These are phyloP conservation scores for Hirschioporus abietinus DNA, from an alignment of 768 basidiomycete genomes.

Conservation along the genomic window DNA sequence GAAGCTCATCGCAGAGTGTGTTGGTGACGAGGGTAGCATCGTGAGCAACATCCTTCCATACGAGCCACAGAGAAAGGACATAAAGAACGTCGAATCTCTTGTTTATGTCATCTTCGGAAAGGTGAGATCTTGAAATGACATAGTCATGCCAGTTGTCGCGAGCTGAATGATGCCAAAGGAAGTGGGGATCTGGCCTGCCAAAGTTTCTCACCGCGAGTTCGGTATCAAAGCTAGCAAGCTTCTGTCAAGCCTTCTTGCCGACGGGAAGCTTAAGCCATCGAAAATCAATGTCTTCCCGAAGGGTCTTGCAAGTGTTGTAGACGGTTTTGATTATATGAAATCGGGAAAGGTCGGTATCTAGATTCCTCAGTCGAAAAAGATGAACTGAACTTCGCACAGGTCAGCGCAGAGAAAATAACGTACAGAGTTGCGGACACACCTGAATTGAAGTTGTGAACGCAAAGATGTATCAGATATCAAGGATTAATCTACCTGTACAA, in stretches of 20 bases:
- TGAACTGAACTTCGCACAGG: constrained; percentile 5
- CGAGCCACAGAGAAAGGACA: not conserved
- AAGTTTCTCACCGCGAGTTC: not conserved
- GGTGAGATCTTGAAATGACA: not conserved
- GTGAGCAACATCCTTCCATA: constrained; percentile 1
- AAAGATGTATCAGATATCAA: not conserved
- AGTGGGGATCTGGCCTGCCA: not conserved
- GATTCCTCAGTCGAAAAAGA: too few species aligned
- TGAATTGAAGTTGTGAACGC: not conserved
- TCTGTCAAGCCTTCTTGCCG: constrained; percentile 15
- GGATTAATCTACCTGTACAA: too few species aligned
- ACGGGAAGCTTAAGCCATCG: constrained; percentile 21
- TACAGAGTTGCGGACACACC: constrained; percentile 15
- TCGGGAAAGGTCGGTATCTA: constrained; percentile 15
- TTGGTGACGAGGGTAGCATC: constrained; percentile 4
- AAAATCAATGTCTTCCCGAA: constrained; percentile 20
- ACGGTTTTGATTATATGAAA: constrained; percentile 23
- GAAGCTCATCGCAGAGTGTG: constrained; percentile 1
- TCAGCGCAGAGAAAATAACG: constrained; percentile 26
- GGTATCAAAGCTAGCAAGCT: constrained; percentile 7
- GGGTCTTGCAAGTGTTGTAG: constrained; percentile 20
- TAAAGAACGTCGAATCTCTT: not conserved
- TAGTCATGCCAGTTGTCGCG: not conserved
- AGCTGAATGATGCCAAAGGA: not conserved
- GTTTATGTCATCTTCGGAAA: not conserved